These are phyloP conservation scores for Niebla homalea DNA, from an alignment of 495 filamentous ascomycete species.

Conservation along the genomic window DNA sequence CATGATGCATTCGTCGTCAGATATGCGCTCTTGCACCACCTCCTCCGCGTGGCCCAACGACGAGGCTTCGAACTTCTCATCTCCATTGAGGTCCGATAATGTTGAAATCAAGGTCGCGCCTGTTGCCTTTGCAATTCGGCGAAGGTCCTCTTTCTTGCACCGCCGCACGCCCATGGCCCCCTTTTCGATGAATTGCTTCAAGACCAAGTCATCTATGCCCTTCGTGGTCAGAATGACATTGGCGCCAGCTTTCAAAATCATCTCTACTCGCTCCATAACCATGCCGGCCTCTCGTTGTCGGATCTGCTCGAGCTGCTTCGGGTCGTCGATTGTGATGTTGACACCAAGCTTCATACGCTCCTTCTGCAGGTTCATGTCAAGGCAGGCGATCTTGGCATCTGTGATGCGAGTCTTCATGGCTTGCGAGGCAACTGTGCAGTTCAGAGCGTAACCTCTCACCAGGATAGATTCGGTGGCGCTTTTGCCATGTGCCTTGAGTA, in stretches of 20 bases:
- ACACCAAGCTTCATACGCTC: constrained; percentile 98
- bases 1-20: constrained; percentile 96
- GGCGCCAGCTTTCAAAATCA: constrained; percentile 94
- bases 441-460: constrained; percentile 92
- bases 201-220: constrained; percentile 89
- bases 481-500: constrained; percentile 96
- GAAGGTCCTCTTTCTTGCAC: constrained; percentile 97
- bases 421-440: constrained; percentile 97
- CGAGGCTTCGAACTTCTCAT: constrained; percentile 89
- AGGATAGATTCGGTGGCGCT: constrained; percentile 76
- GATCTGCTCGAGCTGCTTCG: constrained; percentile 93
- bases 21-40: constrained; percentile 91
- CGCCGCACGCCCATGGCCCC: constrained; percentile 92
- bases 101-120: constrained; percentile 86
- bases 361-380: constrained; percentile 98
- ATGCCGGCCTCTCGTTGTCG: constrained; percentile 82
- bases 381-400: constrained; percentile 90
- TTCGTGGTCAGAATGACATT: constrained; percentile 96
- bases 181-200: constrained; percentile 90
- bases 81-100: constrained; percentile 90
- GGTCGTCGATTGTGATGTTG: constrained; percentile 95
- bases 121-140: constrained; percentile 90
- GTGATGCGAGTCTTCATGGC: constrained; percentile 89
- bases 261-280: constrained; percentile 85
- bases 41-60: constrained; percentile 86